Percentiles rank a stretch among this genome's conserved stretches.
Conservation (phyloP, 1,139 yeast genomes). For the Magnusiomyces starmeri region DNA sequence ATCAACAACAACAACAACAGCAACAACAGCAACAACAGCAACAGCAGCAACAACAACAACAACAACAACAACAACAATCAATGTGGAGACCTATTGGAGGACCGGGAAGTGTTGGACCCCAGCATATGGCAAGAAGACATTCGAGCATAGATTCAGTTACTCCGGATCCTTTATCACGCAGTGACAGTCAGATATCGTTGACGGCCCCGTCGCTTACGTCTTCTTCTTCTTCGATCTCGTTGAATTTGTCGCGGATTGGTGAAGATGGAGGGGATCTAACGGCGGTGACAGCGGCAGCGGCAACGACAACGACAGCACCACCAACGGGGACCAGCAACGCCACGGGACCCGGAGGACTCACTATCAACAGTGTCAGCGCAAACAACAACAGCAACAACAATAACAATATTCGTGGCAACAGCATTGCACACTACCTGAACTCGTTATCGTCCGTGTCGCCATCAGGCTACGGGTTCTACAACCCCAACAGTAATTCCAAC, state of each 20-base stretch:
- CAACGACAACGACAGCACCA: no score
- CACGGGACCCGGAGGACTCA: not conserved
- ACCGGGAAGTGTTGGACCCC: no score
- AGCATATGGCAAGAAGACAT: not conserved
- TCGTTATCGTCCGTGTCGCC: not conserved
- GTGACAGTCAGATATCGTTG: no score
- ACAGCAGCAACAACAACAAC: conserved; percentile 1
- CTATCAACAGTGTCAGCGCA: not conserved
- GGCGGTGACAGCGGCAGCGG: no score
- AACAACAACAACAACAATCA: not conserved
- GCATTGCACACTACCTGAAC: not conserved
- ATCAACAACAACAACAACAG: conserved; percentile 23
- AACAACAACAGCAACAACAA: no score
- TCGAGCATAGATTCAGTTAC: not conserved
- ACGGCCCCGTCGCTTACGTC: not conserved
- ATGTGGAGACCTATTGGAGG: no score
- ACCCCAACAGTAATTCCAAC: no score
- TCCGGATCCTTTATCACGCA: not conserved
- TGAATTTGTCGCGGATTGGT: not conserved
- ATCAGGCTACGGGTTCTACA: not conserved
- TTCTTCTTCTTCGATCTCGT: not conserved
- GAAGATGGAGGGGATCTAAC: not conserved
- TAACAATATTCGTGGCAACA: not conserved
- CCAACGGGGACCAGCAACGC: no score
- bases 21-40: conserved; percentile 8